These are phyloP conservation scores for Oryza coarctata DNA, from an alignment of 176 grass and related monocot species.

Conservation along the genomic window DNA sequence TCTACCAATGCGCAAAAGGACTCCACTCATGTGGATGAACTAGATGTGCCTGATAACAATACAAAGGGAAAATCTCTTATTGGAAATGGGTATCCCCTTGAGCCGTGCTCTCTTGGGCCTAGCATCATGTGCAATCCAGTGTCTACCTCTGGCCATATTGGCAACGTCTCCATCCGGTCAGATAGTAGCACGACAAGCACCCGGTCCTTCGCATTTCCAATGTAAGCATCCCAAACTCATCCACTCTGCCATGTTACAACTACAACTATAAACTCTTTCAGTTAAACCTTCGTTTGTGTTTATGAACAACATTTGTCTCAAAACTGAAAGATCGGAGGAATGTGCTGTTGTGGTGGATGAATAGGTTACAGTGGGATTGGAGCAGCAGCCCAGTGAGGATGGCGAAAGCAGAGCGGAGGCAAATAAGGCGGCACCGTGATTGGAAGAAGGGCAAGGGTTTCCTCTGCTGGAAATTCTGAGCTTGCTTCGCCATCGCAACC, in stretches of 20 bases:
- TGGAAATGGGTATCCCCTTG: constrained; percentile 15
- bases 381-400: constrained; percentile 86
- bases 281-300: background rate
- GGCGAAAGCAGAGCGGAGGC: constrained; percentile 68
- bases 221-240: constrained; percentile 46
- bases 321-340: background rate
- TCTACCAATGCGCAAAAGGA: background rate
- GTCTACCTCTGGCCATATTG: constrained; percentile 57
- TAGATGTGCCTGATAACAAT: constrained; percentile 17
- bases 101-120: constrained; percentile 23
- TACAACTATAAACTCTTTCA: background rate
- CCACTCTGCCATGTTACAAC: background rate
- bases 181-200: constrained; percentile 86
- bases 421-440: constrained; percentile 10
- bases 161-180: constrained; percentile 69
- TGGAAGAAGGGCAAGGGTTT: constrained; percentile 60
- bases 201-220: constrained; percentile 85
- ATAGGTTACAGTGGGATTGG: constrained; percentile 80
- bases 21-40: background rate
- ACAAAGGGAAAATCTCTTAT: background rate
- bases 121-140: constrained; percentile 48
- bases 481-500: too few species aligned
- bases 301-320: background rate
- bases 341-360: background rate
- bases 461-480: constrained; percentile 76